phyloP scores from a whole-genome alignment of 176 grass and related monocot genomes.

The Ananas comosus region DNA sequence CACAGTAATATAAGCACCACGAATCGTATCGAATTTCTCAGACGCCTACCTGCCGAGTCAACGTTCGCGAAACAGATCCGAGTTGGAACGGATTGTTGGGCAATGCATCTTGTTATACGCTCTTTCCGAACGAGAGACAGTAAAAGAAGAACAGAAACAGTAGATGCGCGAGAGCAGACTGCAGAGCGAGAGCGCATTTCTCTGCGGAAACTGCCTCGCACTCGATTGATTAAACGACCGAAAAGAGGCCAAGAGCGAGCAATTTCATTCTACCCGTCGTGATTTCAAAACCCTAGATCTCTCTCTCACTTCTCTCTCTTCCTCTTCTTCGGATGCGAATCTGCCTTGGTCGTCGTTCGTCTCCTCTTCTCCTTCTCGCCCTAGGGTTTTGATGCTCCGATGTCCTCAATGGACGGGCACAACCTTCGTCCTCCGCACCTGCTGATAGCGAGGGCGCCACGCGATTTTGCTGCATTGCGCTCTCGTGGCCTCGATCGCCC shows the following conservation, averaged over 20 bases:
- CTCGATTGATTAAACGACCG: background rate
- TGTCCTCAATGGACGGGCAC: conserved; percentile 50
- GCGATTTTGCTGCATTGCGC: conserved; percentile 57
- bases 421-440: conserved; percentile 11
- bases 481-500: conserved; percentile 38
- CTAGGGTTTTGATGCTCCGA: conserved; percentile 45
- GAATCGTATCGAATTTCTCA: too few species aligned
- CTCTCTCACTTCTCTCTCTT: background rate
- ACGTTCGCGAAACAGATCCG: too few species aligned
- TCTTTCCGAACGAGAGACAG: background rate
- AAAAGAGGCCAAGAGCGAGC: background rate
- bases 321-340: background rate
- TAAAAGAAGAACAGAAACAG: background rate
- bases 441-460: conserved; percentile 67
- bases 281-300: background rate
- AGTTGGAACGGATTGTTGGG: too few species aligned
- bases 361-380: conserved; percentile 14
- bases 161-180: background rate
- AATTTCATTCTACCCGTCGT: background rate
- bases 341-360: background rate
- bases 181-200: background rate
- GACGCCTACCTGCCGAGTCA: too few species aligned
- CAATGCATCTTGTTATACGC: too few species aligned
- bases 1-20: too few species aligned
- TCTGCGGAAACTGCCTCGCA: background rate